Percentiles rank a stretch among this genome's conserved stretches.
These are phyloP conservation scores for Colletotrichum tamarilloi DNA, from an alignment of 2,329 filamentous ascomycete genomes.

Conservation along the genomic window DNA sequence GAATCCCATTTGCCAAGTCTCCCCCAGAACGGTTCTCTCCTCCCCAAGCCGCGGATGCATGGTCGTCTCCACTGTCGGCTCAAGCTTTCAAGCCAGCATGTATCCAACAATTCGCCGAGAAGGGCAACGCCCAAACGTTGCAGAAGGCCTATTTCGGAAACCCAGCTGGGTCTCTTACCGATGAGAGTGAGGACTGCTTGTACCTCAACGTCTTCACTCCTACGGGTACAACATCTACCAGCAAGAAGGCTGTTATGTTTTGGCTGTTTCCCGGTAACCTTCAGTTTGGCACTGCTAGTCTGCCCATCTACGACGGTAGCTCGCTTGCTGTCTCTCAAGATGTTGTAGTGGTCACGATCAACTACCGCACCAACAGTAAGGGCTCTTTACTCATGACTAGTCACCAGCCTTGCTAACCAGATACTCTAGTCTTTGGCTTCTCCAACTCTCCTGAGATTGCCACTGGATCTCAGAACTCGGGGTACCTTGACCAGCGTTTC, in stretches of 20 bases:
- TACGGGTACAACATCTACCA: constrained; percentile 7
- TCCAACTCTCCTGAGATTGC: constrained; percentile 31
- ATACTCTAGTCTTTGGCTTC: constrained; percentile 26
- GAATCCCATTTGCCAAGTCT: constrained; percentile 29
- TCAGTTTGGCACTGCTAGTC: constrained; percentile 30
- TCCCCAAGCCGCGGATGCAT: constrained; percentile 3
- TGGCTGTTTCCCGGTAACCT: constrained; percentile 36
- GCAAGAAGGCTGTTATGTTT: constrained; percentile 35
- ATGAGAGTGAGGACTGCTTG: constrained; percentile 48
- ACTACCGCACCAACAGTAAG: constrained; percentile 34
- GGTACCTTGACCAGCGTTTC: constrained; percentile 67
- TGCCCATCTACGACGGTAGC: constrained; percentile 29
- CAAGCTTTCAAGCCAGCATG: constrained; percentile 27
- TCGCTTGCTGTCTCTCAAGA: constrained; percentile 23
- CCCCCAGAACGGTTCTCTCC: constrained; percentile 31
- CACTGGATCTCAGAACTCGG: constrained; percentile 54
- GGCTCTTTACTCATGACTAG: neutral
- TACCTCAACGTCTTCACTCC: constrained; percentile 48
- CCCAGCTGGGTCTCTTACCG: constrained; percentile 21
- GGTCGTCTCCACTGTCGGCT: constrained; percentile 10
- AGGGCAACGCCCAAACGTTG: neutral
- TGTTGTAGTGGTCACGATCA: constrained; percentile 29
- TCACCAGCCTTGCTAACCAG: neutral
- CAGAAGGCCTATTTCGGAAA: constrained; percentile 28
- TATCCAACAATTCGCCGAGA: constrained; percentile 22